phyloP scores from a whole-genome alignment of 2,329 filamentous ascomycete genomes.

The Knufia fluminis region DNA sequence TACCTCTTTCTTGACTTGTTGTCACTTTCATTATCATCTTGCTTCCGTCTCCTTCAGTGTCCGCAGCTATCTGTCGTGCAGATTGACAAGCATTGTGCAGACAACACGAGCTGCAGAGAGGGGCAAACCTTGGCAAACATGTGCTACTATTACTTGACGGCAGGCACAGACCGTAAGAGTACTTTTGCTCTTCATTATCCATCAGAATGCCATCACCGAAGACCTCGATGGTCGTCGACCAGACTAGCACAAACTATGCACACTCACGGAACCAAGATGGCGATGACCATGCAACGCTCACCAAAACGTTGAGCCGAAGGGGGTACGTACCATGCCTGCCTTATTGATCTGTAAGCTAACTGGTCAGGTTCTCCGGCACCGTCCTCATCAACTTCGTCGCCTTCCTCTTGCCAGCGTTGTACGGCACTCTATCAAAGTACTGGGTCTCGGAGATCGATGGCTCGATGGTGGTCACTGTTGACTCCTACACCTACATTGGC shows the following conservation, averaged over 20 bases:
- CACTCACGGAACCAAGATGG: neutral
- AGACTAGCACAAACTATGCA: neutral
- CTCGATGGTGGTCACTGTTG: constrained; percentile 53
- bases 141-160: too few species aligned
- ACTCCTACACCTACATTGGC: constrained; percentile 61
- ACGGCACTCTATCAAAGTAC: constrained; percentile 57
- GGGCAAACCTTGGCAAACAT: too few species aligned
- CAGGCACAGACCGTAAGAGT: too few species aligned
- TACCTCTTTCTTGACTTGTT: too few species aligned
- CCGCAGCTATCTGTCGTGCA: too few species aligned
- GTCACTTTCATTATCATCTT: too few species aligned
- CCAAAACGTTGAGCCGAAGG: neutral
- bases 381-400: constrained; percentile 54
- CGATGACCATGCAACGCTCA: neutral
- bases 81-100: too few species aligned
- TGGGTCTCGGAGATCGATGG: constrained; percentile 62
- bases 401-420: constrained; percentile 58
- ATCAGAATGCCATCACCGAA: constrained; percentile 4
- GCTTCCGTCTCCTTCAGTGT: too few species aligned
- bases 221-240: constrained; percentile 1
- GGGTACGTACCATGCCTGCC: neutral
- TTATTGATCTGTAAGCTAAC: neutral
- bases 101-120: too few species aligned
- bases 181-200: neutral
- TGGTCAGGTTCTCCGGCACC: constrained; percentile 44